A percentile compares a stretch with the other conserved stretches of the same genome.
phyloP scores from a whole-genome alignment of 306 rosid species.

The Elaeagnus macrophylla region DNA sequence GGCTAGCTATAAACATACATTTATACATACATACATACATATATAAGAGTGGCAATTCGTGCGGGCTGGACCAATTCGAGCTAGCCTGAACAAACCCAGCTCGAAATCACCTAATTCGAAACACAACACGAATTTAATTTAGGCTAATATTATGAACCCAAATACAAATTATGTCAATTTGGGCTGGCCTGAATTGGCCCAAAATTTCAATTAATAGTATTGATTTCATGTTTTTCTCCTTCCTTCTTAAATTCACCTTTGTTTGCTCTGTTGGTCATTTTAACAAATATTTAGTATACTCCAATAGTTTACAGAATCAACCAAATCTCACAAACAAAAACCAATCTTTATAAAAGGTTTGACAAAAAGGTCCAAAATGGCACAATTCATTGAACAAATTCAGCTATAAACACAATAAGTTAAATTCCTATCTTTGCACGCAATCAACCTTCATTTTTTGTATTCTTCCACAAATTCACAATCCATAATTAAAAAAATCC shows the following conservation, averaged over 20 bases:
- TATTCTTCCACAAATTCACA: slow-evolving; percentile 19
- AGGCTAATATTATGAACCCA: too few relatives aligned
- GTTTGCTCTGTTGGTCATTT: slow-evolving; percentile 28
- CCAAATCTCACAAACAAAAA: slow-evolving; percentile 20
- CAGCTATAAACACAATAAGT: slow-evolving; percentile 18
- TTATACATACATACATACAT: too few relatives aligned
- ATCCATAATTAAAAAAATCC: slow-evolving; percentile 9
- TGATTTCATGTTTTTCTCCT: slow-evolving; percentile 26
- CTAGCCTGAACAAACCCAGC: too few relatives aligned
- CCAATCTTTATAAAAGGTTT: slow-evolving; percentile 15
- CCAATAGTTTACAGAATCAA: slow-evolving; percentile 22
- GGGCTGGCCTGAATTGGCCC: too few relatives aligned
- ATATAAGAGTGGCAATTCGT: too few relatives aligned
- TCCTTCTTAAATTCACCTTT: slow-evolving; percentile 23
- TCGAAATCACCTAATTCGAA: too few relatives aligned
- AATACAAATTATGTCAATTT: too few relatives aligned
- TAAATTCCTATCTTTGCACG: slow-evolving; percentile 28
- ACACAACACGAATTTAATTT: too few relatives aligned
- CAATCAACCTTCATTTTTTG: slow-evolving; percentile 35
- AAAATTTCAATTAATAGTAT: too few relatives aligned
- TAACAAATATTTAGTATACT: slow-evolving; percentile 36
- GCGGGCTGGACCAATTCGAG: too few relatives aligned
- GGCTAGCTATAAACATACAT: too few relatives aligned
- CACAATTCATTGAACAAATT: slow-evolving; percentile 12
- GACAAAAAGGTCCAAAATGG: slow-evolving; percentile 12